Conservation (phyloP, 169 alveolate species). For the Toxoplasma gondii region DNA sequence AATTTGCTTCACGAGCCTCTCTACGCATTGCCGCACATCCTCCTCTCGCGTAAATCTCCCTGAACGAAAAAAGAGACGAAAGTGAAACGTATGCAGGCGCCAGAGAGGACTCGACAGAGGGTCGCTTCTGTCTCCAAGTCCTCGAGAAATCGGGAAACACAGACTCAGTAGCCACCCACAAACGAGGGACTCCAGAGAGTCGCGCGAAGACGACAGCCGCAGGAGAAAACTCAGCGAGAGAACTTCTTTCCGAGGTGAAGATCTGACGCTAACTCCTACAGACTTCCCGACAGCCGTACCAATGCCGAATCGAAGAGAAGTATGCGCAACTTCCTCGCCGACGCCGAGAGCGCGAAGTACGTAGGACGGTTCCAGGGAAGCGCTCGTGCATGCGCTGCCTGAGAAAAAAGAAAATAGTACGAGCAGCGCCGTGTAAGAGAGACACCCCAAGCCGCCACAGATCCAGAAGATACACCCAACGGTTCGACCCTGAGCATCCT, state of each 20-base stretch:
- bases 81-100: not conserved
- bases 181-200: not conserved
- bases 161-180: no score
- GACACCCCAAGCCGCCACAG: no score
- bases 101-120: not conserved
- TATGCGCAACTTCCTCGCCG: slow-evolving; percentile 97
- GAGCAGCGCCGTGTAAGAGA: not conserved
- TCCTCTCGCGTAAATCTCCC: slow-evolving; percentile 93
- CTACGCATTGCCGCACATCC: slow-evolving; percentile 90
- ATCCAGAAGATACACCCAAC: no score
- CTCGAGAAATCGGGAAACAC: no score
- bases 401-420: not conserved
- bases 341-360: slow-evolving; percentile 97
- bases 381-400: slow-evolving; percentile 94
- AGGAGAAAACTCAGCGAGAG: no score
- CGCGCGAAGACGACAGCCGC: no score
- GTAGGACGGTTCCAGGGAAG: slow-evolving; percentile 90
- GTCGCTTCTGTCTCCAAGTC: no score
- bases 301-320: slow-evolving; percentile 96
- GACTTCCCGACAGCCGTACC: no score
- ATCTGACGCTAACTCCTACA: no score
- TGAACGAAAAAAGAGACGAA: not conserved
- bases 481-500: no score
- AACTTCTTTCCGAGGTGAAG: no score
- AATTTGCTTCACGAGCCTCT: slow-evolving; percentile 83